Percentiles rank a stretch among this genome's conserved stretches.
Evolutionary conservation across 2,329 filamentous ascomycete genomes (phyloP).

Genomic region (Colletotrichum spinosum): DNA sequence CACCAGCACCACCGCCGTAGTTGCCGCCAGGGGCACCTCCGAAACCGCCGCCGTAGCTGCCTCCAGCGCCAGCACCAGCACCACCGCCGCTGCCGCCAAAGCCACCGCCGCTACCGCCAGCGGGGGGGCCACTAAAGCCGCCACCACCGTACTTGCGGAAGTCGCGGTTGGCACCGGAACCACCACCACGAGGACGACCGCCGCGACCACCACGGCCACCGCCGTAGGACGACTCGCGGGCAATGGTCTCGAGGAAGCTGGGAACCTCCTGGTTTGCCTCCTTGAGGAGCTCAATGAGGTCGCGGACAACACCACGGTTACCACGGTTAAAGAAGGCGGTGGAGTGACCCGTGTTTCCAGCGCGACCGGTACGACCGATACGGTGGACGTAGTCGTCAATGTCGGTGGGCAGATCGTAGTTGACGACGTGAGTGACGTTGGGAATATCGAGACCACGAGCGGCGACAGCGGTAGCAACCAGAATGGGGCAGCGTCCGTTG

Average conservation of each 20-base stretch:
- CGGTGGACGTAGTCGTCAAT: slow-evolving; percentile 99
- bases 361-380: slow-evolving; percentile 99
- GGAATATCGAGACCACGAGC: slow-evolving; percentile 93
- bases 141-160: slow-evolving; percentile 83
- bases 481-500: slow-evolving; percentile 92
- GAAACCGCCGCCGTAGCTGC: slow-evolving; percentile 65
- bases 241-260: slow-evolving; percentile 94
- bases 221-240: slow-evolving; percentile 90
- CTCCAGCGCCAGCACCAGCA: slow-evolving; percentile 48
- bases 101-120: slow-evolving; percentile 57
- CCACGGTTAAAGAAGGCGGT: slow-evolving; percentile 99
- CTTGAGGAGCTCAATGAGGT: slow-evolving; percentile 97
- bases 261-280: slow-evolving; percentile 98
- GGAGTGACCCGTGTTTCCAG: slow-evolving; percentile 97
- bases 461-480: slow-evolving; percentile 96
- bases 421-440: slow-evolving; percentile 96
- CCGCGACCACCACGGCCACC: slow-evolving; percentile 74
- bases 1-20: slow-evolving; percentile 56
- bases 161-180: slow-evolving; percentile 82
- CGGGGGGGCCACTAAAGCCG: slow-evolving; percentile 59
- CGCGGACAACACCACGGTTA: slow-evolving; percentile 96
- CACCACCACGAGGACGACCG: slow-evolving; percentile 77
- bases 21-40: slow-evolving; percentile 59
- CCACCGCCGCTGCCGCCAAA: slow-evolving; percentile 53
- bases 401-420: slow-evolving; percentile 99